Conservation (phyloP, 2,329 filamentous ascomycete genomes). For the Coniochaeta hoffmannii region DNA sequence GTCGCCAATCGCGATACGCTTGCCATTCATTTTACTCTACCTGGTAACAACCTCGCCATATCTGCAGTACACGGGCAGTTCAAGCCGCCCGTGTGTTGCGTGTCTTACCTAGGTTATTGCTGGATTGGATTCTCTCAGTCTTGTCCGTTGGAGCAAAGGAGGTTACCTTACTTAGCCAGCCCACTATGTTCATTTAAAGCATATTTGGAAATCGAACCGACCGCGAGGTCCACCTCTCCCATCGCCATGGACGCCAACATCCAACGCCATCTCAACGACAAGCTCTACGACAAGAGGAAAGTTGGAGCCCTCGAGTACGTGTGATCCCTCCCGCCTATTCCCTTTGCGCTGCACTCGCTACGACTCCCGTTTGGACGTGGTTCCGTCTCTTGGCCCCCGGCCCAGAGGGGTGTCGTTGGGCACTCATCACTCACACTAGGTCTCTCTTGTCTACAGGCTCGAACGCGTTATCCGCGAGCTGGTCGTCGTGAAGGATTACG, state of each 20-base stretch:
- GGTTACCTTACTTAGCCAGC: too few species aligned
- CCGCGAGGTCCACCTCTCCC: background rate
- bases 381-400: background rate
- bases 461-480: conserved; percentile 86
- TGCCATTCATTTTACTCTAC: too few species aligned
- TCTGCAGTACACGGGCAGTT: too few species aligned
- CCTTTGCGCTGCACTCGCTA: conserved; percentile 3
- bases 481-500: conserved; percentile 67
- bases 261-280: conserved; percentile 89
- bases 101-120: too few species aligned
- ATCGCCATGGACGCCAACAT: conserved; percentile 74
- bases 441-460: conserved; percentile 51
- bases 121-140: too few species aligned
- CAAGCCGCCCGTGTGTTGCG: too few species aligned
- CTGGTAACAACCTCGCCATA: too few species aligned
- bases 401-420: conserved; percentile 1
- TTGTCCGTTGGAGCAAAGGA: too few species aligned
- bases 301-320: conserved; percentile 90
- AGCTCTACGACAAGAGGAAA: conserved; percentile 98
- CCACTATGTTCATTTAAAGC: background rate
- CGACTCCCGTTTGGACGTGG: background rate
- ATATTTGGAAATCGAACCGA: background rate
- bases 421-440: conserved; percentile 4
- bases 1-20: too few species aligned
- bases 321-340: conserved; percentile 23